Evolutionary conservation across 1,284 basidiomycete genomes (phyloP), one percentile per base, ranked within the genome.

Genomic region (Boletus hoseneyae): DNA sequence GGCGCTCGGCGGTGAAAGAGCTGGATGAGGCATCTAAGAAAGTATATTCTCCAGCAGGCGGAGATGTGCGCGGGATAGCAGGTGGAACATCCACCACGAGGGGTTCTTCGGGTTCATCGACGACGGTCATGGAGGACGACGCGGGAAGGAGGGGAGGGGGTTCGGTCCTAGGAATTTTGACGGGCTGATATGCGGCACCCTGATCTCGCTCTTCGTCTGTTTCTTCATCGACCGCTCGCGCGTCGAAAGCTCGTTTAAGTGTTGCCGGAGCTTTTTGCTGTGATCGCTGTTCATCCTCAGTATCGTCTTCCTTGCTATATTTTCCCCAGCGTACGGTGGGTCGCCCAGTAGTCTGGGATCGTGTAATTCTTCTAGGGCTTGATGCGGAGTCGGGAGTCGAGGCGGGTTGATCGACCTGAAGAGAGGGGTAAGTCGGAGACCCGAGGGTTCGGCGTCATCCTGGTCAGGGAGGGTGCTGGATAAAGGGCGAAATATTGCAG

Each of bases 21-120:
- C 67, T 67, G 35, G 68, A 69, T 4, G 65, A 70, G 34, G 65
- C 67, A n/a, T 66, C 65, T 39, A 66, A 50, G 21, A 66, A 66
- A 36, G 65, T 66, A 25, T 70, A 66, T 54, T 66, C 68, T 38
- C 67, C 65, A 2, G 68, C 1, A 7, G 64, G 61, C 6, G 68
- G 66, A 6, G 67, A 65, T 10, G 45, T 18, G 25, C 49, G 54
- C 25, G 65, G 39, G 5, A 51, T 18, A 12, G 35, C 19, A 7
- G 54, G 45, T n/a, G 50, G 32, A 0, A 21, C 35, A 5, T 65
- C 55, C n/a, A 42, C 25, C 16, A 41, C 25, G 15, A 51, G 50
- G 19, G 38, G 48, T 16, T 51, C 41, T 25, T 66, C 60, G 4
- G 35, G 6, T n/a, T 57, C 60, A 18, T 67, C 62, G 13, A 69